phyloP scores from a whole-genome alignment of 129 eudicot genomes.

The Solidago caesia region DNA sequence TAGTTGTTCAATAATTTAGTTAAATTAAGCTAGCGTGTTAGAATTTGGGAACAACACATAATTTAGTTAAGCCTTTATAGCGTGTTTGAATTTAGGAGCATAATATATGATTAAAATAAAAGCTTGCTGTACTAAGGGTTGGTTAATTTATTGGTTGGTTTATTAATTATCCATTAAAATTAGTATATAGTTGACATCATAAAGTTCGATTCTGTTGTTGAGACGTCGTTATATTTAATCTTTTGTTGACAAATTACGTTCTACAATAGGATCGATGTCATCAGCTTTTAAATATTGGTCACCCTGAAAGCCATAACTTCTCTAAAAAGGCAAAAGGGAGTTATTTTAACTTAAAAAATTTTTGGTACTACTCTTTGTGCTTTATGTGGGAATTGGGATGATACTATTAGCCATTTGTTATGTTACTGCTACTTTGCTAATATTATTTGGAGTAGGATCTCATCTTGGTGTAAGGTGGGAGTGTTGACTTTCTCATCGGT shows the following conservation, averaged over 20 bases:
- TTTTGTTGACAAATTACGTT: background rate
- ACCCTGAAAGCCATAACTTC: background rate
- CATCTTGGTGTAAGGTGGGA: too few species aligned
- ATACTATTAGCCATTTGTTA: too few species aligned
- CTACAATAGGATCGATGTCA: background rate
- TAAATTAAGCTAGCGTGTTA: slow-evolving; percentile 17
- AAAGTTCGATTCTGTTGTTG: background rate
- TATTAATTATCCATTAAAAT: background rate
- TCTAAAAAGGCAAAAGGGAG: too few species aligned
- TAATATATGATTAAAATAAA: slow-evolving; percentile 7
- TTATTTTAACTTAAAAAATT: too few species aligned
- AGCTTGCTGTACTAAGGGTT: background rate
- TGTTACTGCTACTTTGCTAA: too few species aligned
- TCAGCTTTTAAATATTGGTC: background rate
- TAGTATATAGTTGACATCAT: background rate
- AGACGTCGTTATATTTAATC: background rate
- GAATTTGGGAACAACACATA: slow-evolving; percentile 14
- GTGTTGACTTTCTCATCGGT: too few species aligned
- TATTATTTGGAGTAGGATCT: too few species aligned
- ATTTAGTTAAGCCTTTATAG: slow-evolving; percentile 22
- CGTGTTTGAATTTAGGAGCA: slow-evolving; percentile 28
- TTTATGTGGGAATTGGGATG: too few species aligned
- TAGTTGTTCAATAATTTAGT: too few species aligned
- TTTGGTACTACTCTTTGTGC: too few species aligned
- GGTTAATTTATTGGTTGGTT: background rate